These are phyloP conservation scores for Solanum gandarillasii DNA, from an alignment of 257 asterid genomes.

Conservation along the genomic window DNA sequence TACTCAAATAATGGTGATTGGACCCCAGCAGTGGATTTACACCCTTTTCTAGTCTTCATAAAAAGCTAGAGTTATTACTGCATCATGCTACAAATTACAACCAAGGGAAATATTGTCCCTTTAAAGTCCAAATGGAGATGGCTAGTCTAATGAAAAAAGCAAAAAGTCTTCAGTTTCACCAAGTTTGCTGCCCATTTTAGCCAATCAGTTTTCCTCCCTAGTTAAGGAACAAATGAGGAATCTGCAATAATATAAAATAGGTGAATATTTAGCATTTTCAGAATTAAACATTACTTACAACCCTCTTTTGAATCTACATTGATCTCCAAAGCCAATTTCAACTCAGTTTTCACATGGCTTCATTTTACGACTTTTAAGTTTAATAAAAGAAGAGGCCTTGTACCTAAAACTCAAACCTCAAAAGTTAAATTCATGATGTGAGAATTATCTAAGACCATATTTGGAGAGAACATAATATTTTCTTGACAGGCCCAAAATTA, in stretches of 20 bases:
- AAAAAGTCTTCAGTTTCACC: not conserved
- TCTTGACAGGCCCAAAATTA: not conserved
- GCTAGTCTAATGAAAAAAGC: not conserved
- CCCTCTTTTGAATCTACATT: not conserved
- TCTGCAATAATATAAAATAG: not conserved
- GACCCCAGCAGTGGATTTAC: not conserved
- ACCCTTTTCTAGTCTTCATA: not conserved
- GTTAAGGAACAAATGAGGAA: not conserved
- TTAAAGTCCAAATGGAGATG: not conserved
- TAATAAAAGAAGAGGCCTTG: not conserved
- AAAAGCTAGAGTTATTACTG: not conserved
- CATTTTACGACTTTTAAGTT: not conserved
- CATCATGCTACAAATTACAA: not conserved
- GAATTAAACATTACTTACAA: not conserved
- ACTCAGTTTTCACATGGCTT: not conserved
- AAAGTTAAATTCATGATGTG: not conserved
- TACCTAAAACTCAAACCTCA: not conserved
- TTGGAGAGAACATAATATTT: not conserved
- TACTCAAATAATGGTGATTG: not conserved
- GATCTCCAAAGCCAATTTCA: not conserved
- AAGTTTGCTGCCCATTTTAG: not conserved
- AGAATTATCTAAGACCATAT: not conserved
- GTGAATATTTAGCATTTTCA: not conserved
- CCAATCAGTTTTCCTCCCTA: not conserved
- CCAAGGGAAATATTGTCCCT: too few species aligned